Base-by-base conservation (phyloP, 257 asterid genomes). In the Fraxinus americana region DNA sequence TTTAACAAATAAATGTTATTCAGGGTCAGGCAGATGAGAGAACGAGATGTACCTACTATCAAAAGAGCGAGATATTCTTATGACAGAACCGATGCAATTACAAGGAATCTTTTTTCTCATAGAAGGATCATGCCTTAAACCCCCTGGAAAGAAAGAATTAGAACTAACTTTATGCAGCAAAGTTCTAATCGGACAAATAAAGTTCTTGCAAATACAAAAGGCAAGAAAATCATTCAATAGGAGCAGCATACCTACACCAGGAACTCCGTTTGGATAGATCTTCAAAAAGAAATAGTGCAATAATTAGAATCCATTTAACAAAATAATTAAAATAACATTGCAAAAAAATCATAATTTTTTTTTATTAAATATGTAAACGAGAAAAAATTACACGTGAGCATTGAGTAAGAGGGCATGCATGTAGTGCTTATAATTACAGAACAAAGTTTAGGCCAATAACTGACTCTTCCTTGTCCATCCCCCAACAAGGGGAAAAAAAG, bases 41-140 rank as follows among this genome's bases (percentile, higher is more conserved):
- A 61, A 66, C 43, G 32, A 43, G 21, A 3, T 52, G 21, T 86
- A 91, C 97, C 99, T 91, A 72, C 79, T 81, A 73, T 91, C 89
- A 38, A 85, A 81, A 74, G 82, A 76, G 75, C 82, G 87, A 80
- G 74, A 75, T 80, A 94, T 78, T 78, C 87, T 87, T 71, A 94
- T 82, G 9, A 93, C 80, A 67, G 89, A 82, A 36, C 97, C 98
- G 61, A 89, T 87, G 86, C 99, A 94, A 82, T 87, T 90, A 74
- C 54, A 80, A 39, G 88, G 80, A 80, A 77, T 74, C 83, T 71
- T 84, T 80, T 84, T 89, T 72, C 80, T 84, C 77, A 75, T 77
- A 74, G 81, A 79, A 84, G 89, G 81, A 70, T 83, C 76, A 38
- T 52, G 68, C 75, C 78, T 70, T 71, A 30, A 76, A 79, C 76